Percentiles rank a stretch among this genome's conserved stretches.
phyloP scores from a whole-genome alignment of 169 alveolate species.

The Perkinsus olseni region DNA sequence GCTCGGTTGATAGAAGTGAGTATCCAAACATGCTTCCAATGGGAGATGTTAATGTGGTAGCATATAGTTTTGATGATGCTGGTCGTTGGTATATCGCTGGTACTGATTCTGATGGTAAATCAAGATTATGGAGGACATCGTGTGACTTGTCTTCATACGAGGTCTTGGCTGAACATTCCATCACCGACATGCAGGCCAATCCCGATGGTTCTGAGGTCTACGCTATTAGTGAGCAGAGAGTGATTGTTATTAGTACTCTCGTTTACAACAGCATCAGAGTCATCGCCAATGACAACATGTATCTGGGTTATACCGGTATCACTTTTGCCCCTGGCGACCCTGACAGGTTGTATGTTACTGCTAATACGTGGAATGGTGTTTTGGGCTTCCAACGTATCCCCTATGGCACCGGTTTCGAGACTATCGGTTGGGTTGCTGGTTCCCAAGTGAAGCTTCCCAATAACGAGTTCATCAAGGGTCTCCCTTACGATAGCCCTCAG shows the following conservation, averaged over 20 bases:
- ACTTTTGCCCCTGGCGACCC: background rate
- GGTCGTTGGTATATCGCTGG: background rate
- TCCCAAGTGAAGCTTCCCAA: background rate
- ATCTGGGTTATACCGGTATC: background rate
- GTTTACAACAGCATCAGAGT: background rate
- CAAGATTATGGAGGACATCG: background rate
- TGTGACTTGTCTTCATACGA: background rate
- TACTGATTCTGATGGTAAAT: background rate
- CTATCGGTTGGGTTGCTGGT: background rate
- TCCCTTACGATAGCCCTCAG: background rate
- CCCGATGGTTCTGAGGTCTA: background rate
- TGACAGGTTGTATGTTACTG: background rate
- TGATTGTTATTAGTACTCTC: background rate
- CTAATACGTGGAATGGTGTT: background rate
- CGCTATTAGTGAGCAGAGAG: background rate
- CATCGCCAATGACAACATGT: background rate
- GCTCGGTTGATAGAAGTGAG: background rate
- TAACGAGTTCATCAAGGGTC: background rate
- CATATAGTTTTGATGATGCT: background rate
- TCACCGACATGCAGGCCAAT: background rate
- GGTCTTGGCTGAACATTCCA: background rate
- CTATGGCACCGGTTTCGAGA: background rate
- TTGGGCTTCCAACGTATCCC: background rate
- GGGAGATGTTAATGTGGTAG: background rate
- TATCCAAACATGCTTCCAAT: background rate